Evolutionary conservation across 2,329 filamentous ascomycete species (phyloP).

Genomic region (Colletotrichum sp.): DNA sequence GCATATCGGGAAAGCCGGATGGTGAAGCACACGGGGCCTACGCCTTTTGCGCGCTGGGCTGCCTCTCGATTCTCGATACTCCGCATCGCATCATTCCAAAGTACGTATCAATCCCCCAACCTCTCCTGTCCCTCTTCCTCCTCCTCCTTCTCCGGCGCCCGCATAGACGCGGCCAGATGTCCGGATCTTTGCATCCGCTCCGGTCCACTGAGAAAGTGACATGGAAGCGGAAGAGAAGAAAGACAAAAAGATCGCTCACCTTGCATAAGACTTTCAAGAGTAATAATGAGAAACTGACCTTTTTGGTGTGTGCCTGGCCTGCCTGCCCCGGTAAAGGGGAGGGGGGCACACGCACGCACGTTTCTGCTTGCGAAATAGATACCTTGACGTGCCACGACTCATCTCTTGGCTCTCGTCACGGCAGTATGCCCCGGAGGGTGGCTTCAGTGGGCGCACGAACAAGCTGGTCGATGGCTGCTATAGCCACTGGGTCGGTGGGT

Average conservation of each 20-base stretch:
- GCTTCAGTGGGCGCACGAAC: constrained; percentile 92
- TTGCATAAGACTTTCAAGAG: not conserved
- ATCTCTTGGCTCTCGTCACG: constrained; percentile 88
- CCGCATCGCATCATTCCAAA: constrained; percentile 76
- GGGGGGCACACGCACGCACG: constrained; percentile 30
- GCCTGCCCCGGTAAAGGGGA: not conserved
- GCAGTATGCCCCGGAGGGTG: constrained; percentile 90
- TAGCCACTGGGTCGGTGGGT: constrained; percentile 95
- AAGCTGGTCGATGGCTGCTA: constrained; percentile 99
- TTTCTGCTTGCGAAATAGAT: constrained; percentile 49
- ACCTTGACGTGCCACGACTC: constrained; percentile 78
- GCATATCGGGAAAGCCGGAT: constrained; percentile 84
- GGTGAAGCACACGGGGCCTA: constrained; percentile 96
- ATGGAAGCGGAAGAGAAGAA: constrained; percentile 29
- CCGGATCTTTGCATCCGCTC: not conserved
- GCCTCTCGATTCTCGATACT: constrained; percentile 82
- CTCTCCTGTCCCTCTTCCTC: not conserved
- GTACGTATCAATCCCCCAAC: constrained; percentile 51
- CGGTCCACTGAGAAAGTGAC: constrained; percentile 39
- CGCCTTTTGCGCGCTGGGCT: constrained; percentile 91
- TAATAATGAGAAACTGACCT: not conserved
- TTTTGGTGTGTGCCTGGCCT: not conserved
- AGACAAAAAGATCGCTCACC: not conserved
- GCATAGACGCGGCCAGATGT: not conserved
- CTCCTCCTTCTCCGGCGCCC: not conserved